These are phyloP conservation scores for Nitzschia putrida DNA, from an alignment of 108 stramenopile genomes.

Conservation along the genomic window DNA sequence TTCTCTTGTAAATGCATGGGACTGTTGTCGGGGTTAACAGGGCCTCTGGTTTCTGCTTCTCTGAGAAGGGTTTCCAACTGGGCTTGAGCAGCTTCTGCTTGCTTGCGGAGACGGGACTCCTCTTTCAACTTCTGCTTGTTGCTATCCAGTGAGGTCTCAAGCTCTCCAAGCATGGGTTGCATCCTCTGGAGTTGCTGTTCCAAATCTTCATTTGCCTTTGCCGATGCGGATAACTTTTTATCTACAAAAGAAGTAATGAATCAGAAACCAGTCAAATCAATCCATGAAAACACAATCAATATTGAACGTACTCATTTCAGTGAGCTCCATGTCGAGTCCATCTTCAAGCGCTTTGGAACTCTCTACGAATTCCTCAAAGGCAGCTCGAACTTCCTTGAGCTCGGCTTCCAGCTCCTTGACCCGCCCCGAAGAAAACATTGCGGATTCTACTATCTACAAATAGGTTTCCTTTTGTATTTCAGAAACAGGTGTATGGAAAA, in stretches of 20 bases:
- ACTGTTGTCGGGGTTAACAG: not conserved
- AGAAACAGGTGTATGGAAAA: not conserved
- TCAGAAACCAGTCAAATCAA: not conserved
- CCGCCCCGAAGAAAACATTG: constrained; percentile 10
- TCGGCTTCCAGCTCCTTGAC: constrained; percentile 62
- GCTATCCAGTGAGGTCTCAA: constrained; percentile 49
- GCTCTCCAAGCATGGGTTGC: constrained; percentile 48
- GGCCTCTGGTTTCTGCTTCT: constrained; percentile 17
- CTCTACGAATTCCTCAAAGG: constrained; percentile 70
- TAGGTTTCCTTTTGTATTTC: not conserved
- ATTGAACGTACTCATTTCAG: constrained; percentile 60
- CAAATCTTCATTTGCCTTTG: constrained; percentile 51
- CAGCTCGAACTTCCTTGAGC: constrained; percentile 53
- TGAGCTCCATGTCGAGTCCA: constrained; percentile 65
- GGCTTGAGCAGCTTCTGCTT: constrained; percentile 49
- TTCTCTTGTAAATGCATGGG: constrained; percentile 23
- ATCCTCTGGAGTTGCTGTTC: constrained; percentile 54
- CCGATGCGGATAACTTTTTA: constrained; percentile 49
- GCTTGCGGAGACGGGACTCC: constrained; percentile 49
- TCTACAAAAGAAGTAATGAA: constrained; percentile 31
- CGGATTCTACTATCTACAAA: not conserved
- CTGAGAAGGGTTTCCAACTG: constrained; percentile 49
- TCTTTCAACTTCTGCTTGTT: constrained; percentile 39
- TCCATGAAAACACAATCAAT: not conserved
- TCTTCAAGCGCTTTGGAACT: constrained; percentile 58